These are phyloP conservation scores for Pholiota microspora DNA, from an alignment of 768 basidiomycete species.

Conservation along the genomic window DNA sequence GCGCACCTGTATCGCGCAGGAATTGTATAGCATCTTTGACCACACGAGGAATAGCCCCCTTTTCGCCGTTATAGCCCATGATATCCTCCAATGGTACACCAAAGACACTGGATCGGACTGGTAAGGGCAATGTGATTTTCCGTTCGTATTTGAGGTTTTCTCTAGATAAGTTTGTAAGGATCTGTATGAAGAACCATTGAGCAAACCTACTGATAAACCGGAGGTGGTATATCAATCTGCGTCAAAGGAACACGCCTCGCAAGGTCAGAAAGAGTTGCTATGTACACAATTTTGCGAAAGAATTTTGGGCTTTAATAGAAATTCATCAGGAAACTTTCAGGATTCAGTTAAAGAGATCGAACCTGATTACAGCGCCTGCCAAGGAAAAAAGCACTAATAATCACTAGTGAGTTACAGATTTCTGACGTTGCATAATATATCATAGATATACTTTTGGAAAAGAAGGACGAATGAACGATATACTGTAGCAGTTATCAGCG, in stretches of 20 bases:
- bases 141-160: slow-evolving; percentile 78
- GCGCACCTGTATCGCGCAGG: slow-evolving; percentile 55
- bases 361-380: slow-evolving; percentile 87
- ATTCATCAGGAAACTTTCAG: slow-evolving; percentile 3
- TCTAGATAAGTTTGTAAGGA: slow-evolving; percentile 35
- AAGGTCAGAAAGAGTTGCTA: slow-evolving; percentile 74
- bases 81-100: slow-evolving; percentile 79
- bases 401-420: slow-evolving; percentile 4
- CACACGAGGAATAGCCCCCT: slow-evolving; percentile 78
- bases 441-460: slow-evolving; percentile 70
- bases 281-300: slow-evolving; percentile 80
- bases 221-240: slow-evolving; percentile 82
- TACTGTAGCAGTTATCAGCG: slow-evolving; percentile 42
- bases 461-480: slow-evolving; percentile 86
- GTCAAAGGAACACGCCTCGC: slow-evolving; percentile 79
- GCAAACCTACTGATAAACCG: slow-evolving; percentile 71
- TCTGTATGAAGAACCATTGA: background rate
- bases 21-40: slow-evolving; percentile 74
- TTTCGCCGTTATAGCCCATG: slow-evolving; percentile 84
- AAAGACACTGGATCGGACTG: slow-evolving; percentile 63
- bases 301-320: slow-evolving; percentile 79
- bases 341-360: slow-evolving; percentile 11
- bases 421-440: background rate
- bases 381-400: slow-evolving; percentile 80
- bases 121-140: slow-evolving; percentile 64